phyloP scores from a whole-genome alignment of 1,284 basidiomycete species.

The Sporisorium exsertum region DNA sequence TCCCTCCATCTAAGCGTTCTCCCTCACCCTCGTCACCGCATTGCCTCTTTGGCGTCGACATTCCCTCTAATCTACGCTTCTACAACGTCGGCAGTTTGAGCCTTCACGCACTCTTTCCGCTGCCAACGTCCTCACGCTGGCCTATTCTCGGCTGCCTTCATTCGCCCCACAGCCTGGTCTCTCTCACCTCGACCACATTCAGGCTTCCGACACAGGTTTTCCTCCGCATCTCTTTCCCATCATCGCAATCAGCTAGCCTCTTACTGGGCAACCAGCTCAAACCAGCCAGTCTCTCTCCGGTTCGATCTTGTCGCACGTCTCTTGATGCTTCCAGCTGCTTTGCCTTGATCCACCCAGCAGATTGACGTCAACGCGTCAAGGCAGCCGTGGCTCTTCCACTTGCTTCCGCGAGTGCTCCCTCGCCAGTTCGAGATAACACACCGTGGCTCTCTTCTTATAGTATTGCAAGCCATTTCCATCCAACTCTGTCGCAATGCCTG shows the following conservation, averaged over 20 bases:
- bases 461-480: no score
- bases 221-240: no score
- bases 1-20: not conserved
- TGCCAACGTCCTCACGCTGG: not conserved
- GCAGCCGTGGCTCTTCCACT: constrained; percentile 4
- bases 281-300: not conserved
- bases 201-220: not conserved
- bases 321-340: constrained; percentile 19
- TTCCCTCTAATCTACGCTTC: not conserved
- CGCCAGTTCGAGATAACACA: not conserved
- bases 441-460: not conserved
- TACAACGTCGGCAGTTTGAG: not conserved
- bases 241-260: not conserved
- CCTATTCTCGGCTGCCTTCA: not conserved
- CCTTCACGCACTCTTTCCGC: not conserved
- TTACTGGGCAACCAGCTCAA: not conserved
- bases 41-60: not conserved
- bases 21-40: not conserved
- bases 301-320: not conserved
- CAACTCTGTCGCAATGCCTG: constrained; percentile 24
- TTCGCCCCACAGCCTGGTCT: not conserved
- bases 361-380: constrained; percentile 18
- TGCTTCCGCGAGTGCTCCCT: constrained; percentile 6
- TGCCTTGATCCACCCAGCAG: constrained; percentile 2
- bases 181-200: not conserved